Conservation (phyloP, 2,329 filamentous ascomycete genomes). For the Aspergillus eucalypticola region DNA sequence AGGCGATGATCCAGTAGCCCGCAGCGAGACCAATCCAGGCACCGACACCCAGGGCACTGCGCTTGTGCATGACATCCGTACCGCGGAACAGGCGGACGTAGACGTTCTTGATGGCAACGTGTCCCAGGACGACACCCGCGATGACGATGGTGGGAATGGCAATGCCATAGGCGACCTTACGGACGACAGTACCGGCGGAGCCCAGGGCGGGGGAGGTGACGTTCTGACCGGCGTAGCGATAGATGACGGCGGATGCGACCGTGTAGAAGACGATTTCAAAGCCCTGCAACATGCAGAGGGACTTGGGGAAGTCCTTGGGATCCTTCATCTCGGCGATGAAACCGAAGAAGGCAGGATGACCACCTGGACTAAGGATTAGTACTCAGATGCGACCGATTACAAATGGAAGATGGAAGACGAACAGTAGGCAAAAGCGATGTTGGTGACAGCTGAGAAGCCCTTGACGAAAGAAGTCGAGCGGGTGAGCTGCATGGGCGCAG, state of each 20-base stretch:
- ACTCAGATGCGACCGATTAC: background rate
- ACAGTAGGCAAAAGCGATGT: slow-evolving; percentile 71
- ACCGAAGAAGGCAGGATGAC: slow-evolving; percentile 69
- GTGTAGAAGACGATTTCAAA: slow-evolving; percentile 64
- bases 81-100: slow-evolving; percentile 64
- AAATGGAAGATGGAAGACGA: background rate
- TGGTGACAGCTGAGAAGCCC: slow-evolving; percentile 63
- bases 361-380: slow-evolving; percentile 28
- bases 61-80: slow-evolving; percentile 55
- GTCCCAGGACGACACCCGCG: slow-evolving; percentile 68
- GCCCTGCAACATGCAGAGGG: slow-evolving; percentile 61
- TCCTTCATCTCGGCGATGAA: slow-evolving; percentile 66
- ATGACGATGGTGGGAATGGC: slow-evolving; percentile 70
- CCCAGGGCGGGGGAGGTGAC: slow-evolving; percentile 67
- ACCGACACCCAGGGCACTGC: slow-evolving; percentile 51
- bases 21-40: slow-evolving; percentile 62
- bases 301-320: slow-evolving; percentile 62
- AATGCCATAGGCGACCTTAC: slow-evolving; percentile 67
- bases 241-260: slow-evolving; percentile 66
- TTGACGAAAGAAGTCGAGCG: slow-evolving; percentile 50
- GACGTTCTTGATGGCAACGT: slow-evolving; percentile 66
- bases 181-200: slow-evolving; percentile 57
- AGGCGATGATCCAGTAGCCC: slow-evolving; percentile 60
- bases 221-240: slow-evolving; percentile 62
- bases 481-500: slow-evolving; percentile 37